Percentiles rank a stretch among this genome's conserved stretches.
These are phyloP conservation scores for Cymbopogon flexuosus DNA, from an alignment of 202 grass and related monocot genomes.

Conservation along the genomic window DNA sequence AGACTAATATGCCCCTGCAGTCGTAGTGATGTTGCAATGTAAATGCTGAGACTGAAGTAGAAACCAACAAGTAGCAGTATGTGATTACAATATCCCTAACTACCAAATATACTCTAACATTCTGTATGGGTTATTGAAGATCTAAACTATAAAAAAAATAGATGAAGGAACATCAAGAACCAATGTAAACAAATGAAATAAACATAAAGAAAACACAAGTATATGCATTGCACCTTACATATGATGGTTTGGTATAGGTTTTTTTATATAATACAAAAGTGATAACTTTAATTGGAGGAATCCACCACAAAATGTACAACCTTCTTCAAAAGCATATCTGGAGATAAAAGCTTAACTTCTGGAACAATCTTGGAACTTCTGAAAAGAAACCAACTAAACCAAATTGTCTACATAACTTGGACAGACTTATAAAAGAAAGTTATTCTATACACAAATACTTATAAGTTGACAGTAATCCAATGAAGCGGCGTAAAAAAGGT, in stretches of 20 bases:
- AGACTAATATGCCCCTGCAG: neutral
- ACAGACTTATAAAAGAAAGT: neutral
- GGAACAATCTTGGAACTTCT: neutral
- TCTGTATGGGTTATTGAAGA: neutral
- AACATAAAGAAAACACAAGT: neutral
- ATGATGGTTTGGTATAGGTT: neutral
- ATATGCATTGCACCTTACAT: neutral
- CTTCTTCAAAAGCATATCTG: neutral
- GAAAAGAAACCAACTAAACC: neutral
- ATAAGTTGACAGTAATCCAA: neutral
- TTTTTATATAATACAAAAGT: neutral
- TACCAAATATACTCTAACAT: neutral
- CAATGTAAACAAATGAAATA: neutral
- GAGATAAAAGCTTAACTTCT: neutral
- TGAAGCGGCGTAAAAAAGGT: neutral
- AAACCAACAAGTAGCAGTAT: neutral
- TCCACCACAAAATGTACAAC: neutral
- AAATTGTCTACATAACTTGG: neutral
- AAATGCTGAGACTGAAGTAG: neutral
- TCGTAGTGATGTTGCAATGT: neutral
- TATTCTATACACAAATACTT: neutral
- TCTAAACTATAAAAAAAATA: neutral
- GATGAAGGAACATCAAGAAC: neutral
- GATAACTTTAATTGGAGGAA: neutral
- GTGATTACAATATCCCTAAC: neutral